A percentile compares a stretch with the other conserved stretches of the same genome.
These are phyloP conservation scores for Coemansia sp. DNA, from an alignment of 192 early-diverging fungal genomes.

Conservation along the genomic window DNA sequence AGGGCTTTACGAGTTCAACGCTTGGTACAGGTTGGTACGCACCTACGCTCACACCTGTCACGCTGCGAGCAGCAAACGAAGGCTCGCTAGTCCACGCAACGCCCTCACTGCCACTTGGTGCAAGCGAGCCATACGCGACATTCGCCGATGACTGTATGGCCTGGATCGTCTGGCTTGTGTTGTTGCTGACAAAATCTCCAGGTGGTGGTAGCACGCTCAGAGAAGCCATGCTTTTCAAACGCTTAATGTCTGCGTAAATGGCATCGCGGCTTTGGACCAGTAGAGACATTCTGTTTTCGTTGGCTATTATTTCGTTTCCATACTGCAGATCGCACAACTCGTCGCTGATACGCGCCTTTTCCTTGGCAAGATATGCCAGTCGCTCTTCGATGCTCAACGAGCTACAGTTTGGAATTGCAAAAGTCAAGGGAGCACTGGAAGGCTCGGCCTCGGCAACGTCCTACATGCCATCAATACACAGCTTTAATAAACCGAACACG, in stretches of 20 bases:
- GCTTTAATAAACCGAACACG: not conserved
- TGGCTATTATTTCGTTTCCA: constrained; percentile 42
- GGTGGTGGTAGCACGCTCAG: not conserved
- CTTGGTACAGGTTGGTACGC: not conserved
- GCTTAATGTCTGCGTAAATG: constrained; percentile 37
- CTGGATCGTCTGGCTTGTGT: not conserved
- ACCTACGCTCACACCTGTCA: not conserved
- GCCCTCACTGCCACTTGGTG: not conserved
- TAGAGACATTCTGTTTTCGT: constrained; percentile 43
- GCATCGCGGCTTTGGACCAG: constrained; percentile 36
- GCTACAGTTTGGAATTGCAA: not conserved
- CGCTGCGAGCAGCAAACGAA: not conserved
- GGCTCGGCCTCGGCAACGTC: not conserved
- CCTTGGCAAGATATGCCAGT: constrained; percentile 23
- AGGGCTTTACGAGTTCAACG: constrained; percentile 32
- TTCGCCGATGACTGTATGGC: not conserved
- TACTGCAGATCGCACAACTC: constrained; percentile 51
- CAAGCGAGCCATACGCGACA: not conserved
- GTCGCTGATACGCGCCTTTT: constrained; percentile 54
- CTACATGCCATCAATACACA: not conserved
- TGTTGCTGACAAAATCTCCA: not conserved
- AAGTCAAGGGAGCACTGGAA: not conserved
- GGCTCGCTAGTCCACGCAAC: not conserved
- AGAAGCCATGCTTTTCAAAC: constrained; percentile 5
- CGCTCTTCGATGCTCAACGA: constrained; percentile 3